Evolutionary conservation across 495 filamentous ascomycete species (phyloP), one percentile per base, ranked within the genome.

Genomic region (Podospora appendiculata): DNA sequence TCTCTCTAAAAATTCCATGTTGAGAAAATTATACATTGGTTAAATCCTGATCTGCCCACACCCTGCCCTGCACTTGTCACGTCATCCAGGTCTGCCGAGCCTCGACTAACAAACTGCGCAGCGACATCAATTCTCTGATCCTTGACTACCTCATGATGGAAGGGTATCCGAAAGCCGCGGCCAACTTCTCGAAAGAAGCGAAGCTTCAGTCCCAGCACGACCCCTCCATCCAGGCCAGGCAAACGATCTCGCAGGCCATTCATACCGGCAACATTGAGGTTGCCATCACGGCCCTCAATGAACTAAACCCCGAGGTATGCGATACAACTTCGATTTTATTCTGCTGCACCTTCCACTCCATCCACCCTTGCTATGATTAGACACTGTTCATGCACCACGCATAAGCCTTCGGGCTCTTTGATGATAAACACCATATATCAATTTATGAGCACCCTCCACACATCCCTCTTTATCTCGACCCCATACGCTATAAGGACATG

Each of bases 371-470:
- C 83, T 75, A 91, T 90, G 92, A 96, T 97, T 95, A 94, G 74
- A 89, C 69, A 81, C 90, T 90, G 94, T 72, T 55, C 93, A 96
- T 97, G 91, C 94, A 99, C 92, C 92, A 97, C 92, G 90, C 92
- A 87, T 89, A 97, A 75, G 76, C 77, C 83, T 83, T 82, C 75
- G 70, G 80, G 83, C 81, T 81, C 68, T 79, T 79, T 89, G 94
- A 90, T 89, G 90, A 96, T 79, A 89, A 86, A 84, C 79, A 89
- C 84, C 77, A 74, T 85, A 85, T 88, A 45, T 45, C 41, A 40
- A 87, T 90, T 81, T 88, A 95, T 96, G 92, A 96, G 77, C 82
- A 81, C 70, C 18, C 40, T 13, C 41, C 36, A 35, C 25, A 34
- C 40, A 10, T 32, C 44, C 17, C 32, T 41, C n/a, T 45, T 48